Conservation (phyloP, 2,329 filamentous ascomycete species). For the Blastomyces silverae region DNA sequence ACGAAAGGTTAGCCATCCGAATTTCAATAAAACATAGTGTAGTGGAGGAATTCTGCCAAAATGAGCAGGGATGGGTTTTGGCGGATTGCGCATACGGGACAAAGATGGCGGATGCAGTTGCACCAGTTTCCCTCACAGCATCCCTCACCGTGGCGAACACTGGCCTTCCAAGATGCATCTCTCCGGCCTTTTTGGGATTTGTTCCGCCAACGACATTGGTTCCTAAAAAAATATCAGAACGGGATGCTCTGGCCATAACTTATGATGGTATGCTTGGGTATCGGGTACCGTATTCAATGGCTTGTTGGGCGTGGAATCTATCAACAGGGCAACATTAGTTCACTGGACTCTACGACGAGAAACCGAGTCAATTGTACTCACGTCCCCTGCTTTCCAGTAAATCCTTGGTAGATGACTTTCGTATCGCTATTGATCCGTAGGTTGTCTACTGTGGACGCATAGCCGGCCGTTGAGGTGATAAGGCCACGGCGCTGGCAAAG, state of each 20-base stretch:
- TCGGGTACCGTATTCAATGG: constrained; percentile 83
- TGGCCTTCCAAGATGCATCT: constrained; percentile 79
- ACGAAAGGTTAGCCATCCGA: constrained; percentile 29
- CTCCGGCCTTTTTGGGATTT: constrained; percentile 97
- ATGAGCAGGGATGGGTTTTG: not conserved
- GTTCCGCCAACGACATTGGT: constrained; percentile 97
- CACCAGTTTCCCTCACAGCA: constrained; percentile 82
- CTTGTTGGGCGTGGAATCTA: constrained; percentile 95
- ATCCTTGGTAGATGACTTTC: constrained; percentile 94
- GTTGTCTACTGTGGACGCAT: constrained; percentile 70
- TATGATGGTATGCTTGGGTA: not conserved
- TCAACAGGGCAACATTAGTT: constrained; percentile 19
- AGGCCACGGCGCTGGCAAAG: constrained; percentile 58
- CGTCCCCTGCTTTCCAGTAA: constrained; percentile 96
- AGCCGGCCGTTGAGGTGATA: constrained; percentile 62
- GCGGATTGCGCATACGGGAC: constrained; percentile 61
- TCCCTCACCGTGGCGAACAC: constrained; percentile 88
- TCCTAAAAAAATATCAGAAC: constrained; percentile 49
- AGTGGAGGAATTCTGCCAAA: not conserved
- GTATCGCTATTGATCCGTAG: constrained; percentile 89
- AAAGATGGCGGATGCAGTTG: constrained; percentile 89
- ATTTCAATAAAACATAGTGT: not conserved
- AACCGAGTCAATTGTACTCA: constrained; percentile 44
- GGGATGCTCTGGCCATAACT: not conserved
- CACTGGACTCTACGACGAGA: constrained; percentile 7